phyloP scores from a whole-genome alignment of 805 yeast species.

The Ogataea pini region DNA sequence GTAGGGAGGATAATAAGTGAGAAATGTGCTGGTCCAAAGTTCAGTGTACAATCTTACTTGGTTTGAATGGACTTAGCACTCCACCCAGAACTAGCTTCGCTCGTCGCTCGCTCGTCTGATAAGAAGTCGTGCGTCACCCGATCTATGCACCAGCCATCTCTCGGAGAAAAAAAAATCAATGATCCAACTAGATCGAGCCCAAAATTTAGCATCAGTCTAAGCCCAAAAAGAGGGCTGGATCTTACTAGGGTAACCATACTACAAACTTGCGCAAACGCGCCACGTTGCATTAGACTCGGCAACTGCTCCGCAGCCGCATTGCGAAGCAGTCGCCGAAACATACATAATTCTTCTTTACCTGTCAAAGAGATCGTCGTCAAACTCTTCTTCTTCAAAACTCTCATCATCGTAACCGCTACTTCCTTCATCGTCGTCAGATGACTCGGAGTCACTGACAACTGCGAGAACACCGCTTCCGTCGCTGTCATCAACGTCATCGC shows the following conservation, averaged over 20 bases:
- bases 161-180: not conserved
- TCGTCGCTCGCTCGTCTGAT: too few relatives aligned
- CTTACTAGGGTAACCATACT: too few relatives aligned
- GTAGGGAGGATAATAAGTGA: too few relatives aligned
- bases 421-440: slow-evolving; percentile 43
- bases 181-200: slow-evolving; percentile 5
- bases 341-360: slow-evolving; percentile 9
- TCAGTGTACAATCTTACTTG: too few relatives aligned
- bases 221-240: not conserved
- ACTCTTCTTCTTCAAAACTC: slow-evolving; percentile 56
- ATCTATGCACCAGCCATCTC: slow-evolving; percentile 9
- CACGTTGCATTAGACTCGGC: not conserved
- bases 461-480: not conserved
- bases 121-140: slow-evolving; percentile 1
- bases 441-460: slow-evolving; percentile 1
- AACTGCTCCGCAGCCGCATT: not conserved
- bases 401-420: slow-evolving; percentile 61
- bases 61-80: too few relatives aligned
- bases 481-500: slow-evolving; percentile 22
- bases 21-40: too few relatives aligned
- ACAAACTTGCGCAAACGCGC: not conserved
- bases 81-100: too few relatives aligned
- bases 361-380: slow-evolving; percentile 42
- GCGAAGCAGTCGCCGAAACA: not conserved
- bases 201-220: not conserved